Base-by-base conservation (phyloP, 371 early-diverging fungal genomes). In the Mucor ambiguus region DNA sequence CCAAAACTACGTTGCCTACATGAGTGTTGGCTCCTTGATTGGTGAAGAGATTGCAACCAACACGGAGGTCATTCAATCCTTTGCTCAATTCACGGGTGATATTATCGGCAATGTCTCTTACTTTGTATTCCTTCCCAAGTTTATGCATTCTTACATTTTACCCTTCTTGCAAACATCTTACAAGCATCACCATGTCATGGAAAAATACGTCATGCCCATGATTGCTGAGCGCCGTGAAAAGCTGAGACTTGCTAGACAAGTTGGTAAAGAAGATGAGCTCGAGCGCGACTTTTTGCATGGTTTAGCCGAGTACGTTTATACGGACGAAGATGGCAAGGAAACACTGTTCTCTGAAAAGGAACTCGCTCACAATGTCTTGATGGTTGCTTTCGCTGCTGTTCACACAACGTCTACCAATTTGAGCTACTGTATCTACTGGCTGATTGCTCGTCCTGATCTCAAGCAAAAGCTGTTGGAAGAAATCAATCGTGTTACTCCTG, bases 381-480 rank as follows among this genome's bases (percentile, higher is more conserved):
- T 76, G 20, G 20, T 78, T 32, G 81, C 78, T 3, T 80, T 78
- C 61, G 79, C 80, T 4, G 73, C 80, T 18, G 80, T 78, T 0
- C 80, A 80, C 26, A 75, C 77, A 1, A 78, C 76, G 8, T 67
- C 76, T 0, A 66, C 61, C 63, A 70, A 75, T n/a, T 46, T 70
- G 37, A 64, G 67, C 32, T 76, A 70, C 56, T 58, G 61, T 14
- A 43, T 76, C 10, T 73, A 72, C 41, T 78, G 78, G 76, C 58
- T 80, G 20, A 35, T 78, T 37, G 71, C 69, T 28, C 74, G 76
- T 44, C 77, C 78, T 26, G 81, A 80, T 58, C 38, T 78, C 3
- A 55, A 48, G 16, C 56, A 58, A 11, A 26, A 29, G 12, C 22
- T 80, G 1, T 22, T 67, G 28, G 57, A 70, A 33, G 81, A 80